Base-by-base conservation (phyloP, 179 eudicot genomes). In the Amaranthus tricolor region DNA sequence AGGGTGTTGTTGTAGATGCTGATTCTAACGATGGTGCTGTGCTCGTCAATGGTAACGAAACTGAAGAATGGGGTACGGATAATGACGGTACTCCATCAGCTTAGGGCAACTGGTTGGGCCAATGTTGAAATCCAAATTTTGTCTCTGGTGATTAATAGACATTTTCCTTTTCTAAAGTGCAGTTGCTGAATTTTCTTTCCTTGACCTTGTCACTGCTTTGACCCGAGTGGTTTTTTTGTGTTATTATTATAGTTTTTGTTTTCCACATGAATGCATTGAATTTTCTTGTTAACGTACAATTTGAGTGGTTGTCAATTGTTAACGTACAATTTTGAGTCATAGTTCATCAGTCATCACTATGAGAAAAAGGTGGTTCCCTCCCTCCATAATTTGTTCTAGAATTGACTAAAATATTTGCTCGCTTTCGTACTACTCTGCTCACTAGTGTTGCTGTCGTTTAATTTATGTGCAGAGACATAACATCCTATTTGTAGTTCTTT, bases 41-140 rank as follows among this genome's bases (percentile, higher is more conserved):
- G 73, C 93, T 95, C 55, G 95, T 95, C 72, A 93, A 90, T 73
- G 97, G 95, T 63, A 90, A 84, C 71, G 98, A 92, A 84, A 88
- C 88, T 78, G 97, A 94, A 71, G 96, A 89, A 94, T 90, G 90
- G 90, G 96, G 90, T 90, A 89, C 89, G 92, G 91, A 93, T 86
- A 89, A 85, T 86, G 97, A 85, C 86, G 99, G 85, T 85, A 87
- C 90, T 74, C 84, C 94, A 84, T 88, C 97, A 85, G 95, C 94
- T 90, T 95, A 93, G 85, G 82, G 92, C 88, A 84, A 86, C 88
- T 88, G 93, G 91, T 89, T 92, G 92, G 92, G 82, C 92, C 91
- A 83, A 88, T 92, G 83, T 85, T 73, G 94, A 85, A 86, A 82
- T 90, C 90, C 90, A 86, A 31, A 85, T 93, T 90, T 95, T 89